Evolutionary conservation across 352 stramenopile species (phyloP).

Genomic region (Phytopythium sindhum): DNA sequence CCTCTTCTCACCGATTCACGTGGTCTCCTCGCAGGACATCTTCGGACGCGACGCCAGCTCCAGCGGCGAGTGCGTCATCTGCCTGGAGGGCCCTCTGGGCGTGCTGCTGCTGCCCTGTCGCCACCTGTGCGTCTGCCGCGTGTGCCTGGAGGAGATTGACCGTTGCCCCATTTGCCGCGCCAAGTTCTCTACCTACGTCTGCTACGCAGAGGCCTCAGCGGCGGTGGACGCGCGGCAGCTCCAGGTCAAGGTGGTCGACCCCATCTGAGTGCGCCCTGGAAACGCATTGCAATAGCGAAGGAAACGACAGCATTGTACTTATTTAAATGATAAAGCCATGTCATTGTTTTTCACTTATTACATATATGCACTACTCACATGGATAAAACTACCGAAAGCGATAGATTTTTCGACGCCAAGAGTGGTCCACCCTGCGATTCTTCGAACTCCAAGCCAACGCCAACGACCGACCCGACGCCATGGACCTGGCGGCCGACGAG

Average conservation of each 20-base stretch:
- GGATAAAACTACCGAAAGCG: neutral
- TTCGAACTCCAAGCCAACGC: neutral
- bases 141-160: slow-evolving; percentile 69
- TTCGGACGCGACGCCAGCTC: slow-evolving; percentile 29
- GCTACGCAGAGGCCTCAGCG: slow-evolving; percentile 17
- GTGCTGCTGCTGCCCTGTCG: slow-evolving; percentile 60
- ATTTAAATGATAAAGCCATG: no score
- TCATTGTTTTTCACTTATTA: neutral
- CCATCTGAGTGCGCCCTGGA: neutral
- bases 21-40: slow-evolving; percentile 37
- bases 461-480: neutral
- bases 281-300: no score
- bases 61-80: slow-evolving; percentile 60
- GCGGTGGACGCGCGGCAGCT: neutral
- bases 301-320: no score
- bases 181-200: slow-evolving; percentile 54
- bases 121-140: slow-evolving; percentile 60
- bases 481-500: slow-evolving; percentile 1
- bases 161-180: slow-evolving; percentile 66
- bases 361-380: neutral
- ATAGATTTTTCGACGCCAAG: neutral
- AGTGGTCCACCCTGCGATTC: slow-evolving; percentile 4
- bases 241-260: slow-evolving; percentile 6
- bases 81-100: slow-evolving; percentile 36
- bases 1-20: no score